These are phyloP conservation scores for Globisporangium carolinianum DNA, from an alignment of 352 stramenopile genomes.

Conservation along the genomic window DNA sequence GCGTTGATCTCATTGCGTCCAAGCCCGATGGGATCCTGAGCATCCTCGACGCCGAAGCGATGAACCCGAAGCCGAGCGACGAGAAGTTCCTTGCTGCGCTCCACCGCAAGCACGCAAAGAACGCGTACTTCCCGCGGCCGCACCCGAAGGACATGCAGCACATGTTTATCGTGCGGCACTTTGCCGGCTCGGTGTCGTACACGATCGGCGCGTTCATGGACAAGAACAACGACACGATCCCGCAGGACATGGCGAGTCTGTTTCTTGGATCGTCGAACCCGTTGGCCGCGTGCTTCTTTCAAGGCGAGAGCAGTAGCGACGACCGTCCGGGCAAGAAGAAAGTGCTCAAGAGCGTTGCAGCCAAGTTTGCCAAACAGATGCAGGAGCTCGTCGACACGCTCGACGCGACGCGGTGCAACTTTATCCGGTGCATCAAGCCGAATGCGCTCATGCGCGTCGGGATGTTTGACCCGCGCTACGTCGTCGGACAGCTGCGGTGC, in stretches of 20 bases:
- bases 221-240: conserved; percentile 90
- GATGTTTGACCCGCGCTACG: conserved; percentile 71
- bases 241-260: conserved; percentile 74
- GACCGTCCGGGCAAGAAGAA: conserved; percentile 71
- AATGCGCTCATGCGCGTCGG: conserved; percentile 72
- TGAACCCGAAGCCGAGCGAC: conserved; percentile 87
- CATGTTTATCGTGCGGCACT: conserved; percentile 89
- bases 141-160: conserved; percentile 88
- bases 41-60: conserved; percentile 82
- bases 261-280: conserved; percentile 68
- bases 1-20: conserved; percentile 83
- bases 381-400: conserved; percentile 74
- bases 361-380: conserved; percentile 77
- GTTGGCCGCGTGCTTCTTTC: conserved; percentile 62
- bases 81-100: conserved; percentile 81
- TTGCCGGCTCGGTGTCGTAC: conserved; percentile 86
- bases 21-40: conserved; percentile 78
- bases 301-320: conserved; percentile 32
- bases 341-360: conserved; percentile 55
- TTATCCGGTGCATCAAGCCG: conserved; percentile 88
- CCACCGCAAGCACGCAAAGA: conserved; percentile 80
- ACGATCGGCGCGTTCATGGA: conserved; percentile 87
- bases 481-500: conserved; percentile 79
- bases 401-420: conserved; percentile 81
- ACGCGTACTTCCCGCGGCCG: conserved; percentile 78